Evolutionary conservation across 2,329 filamentous ascomycete species (phyloP), one percentile per base, ranked within the genome.

Genomic region (Pseudocercospora pini-densiflorae): DNA sequence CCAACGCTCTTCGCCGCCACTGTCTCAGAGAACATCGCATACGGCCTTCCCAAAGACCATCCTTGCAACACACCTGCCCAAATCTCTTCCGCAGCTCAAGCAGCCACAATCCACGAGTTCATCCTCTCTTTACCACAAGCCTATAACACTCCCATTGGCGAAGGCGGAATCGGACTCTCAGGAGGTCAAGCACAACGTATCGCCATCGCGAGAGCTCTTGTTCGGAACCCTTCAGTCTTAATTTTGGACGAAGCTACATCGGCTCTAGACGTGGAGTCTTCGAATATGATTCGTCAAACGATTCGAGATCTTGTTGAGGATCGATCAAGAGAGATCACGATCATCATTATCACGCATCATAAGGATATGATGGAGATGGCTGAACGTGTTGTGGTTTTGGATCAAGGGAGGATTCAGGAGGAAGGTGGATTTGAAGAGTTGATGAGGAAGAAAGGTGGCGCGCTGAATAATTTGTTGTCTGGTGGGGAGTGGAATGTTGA

Each of bases 171-270:
- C 19, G 81, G 85, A 0, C 79, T 97, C 0, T 93, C 90, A 0
- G 93, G 92, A 0, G 94, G 94, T 0, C 94, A 97, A 77, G 87
- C 90, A 0, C 94, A 97, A 76, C 85, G 93, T 0, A 78, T 97
- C 1, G 89, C 89, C 21, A 93, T 97, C 67, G 93, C 94, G 0
- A 84, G 94, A 1, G 93, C 93, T 0, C 81, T 97, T 0, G 85
- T 91, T 0, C 85, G 92, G 0, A 82, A 84, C 14, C 93, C 93
- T 0, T 84, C 86, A 47, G 82, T 97, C 1, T 80, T 97, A 16
- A 85, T 97, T 1, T 81, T 97, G 1, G 94, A 98, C 73, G 94
- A 97, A 79, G 92, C 93, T 0, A 97, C 94, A 0, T 92, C 89
- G 27, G 90, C 91, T 0, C 82, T 98, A 0, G 94, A 97, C 74